Conservation (phyloP, 345 rosid genomes). For the Brassica napus region Da-Ae NC_063445.1:50110501-50111000, state of each 20-base stretch:
- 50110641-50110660: not conserved
- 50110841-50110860: too few species aligned
- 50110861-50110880: too few species aligned
- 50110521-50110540: too few species aligned
- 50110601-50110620: not conserved
- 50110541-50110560: not conserved
- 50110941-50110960: not conserved
- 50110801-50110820: not conserved
- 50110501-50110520: too few species aligned
- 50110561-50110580: too few species aligned
- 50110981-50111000: not conserved
- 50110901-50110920: not conserved
- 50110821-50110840: too few species aligned
- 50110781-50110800: not conserved
- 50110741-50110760: not conserved
- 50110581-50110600: not conserved
- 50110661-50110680: not conserved
- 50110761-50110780: not conserved
- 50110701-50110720: not conserved
- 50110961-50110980: not conserved
- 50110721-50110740: not conserved
- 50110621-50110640: not conserved
- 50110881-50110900: too few species aligned
- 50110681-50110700: too few species aligned
- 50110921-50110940: not conserved